Base-by-base conservation (phyloP, 2,329 filamentous ascomycete species). In the Colletotrichum orbiculare region DNA sequence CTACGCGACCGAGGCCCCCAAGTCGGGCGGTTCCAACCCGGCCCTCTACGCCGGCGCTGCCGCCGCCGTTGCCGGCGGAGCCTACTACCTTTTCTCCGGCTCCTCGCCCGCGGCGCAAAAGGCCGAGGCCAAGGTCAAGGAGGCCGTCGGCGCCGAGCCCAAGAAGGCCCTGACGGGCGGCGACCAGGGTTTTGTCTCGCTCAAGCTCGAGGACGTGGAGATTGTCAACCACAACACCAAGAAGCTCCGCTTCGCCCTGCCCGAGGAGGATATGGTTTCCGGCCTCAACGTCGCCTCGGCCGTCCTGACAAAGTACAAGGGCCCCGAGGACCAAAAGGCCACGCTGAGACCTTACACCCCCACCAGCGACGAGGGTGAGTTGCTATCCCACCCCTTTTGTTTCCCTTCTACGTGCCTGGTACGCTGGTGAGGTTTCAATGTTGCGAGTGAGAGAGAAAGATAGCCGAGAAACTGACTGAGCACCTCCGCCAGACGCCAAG, bases 141-240 rank as follows among this genome's bases (percentile, higher is more conserved):
- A 78, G 15, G 82, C 79, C 69, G 75, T 77, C 45, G 68, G 68
- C 55, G 78, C 75, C 41, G 77, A 77, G 59, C 75, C 76, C 54
- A 80, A 82, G 74, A 80, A 81, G 76, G 81, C 86, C 48, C 84
- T 98, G 78, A 91, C 86, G 39, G 94, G 95, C 70, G 93, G 93
- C 69, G 93, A 97, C 67, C 94, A 97, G 80, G 94, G 93, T 70
- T 98, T 94, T 81, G 78, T 97, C 69, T 89, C 89, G 68, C 85
- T 98, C 71, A 89, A 91, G 81, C 85, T 98, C 61, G 87, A 93
- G 61, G 88, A 90, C 60, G 86, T 94, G 54, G 91, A 97, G 81
- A 81, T 84, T 49, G 80, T 97, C 81, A 97, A 93, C 84, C 91
- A 94, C 85, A 98, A 98, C 85, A 96, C 94, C 73, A 98, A 98